Evolutionary conservation across 805 yeast genomes (phyloP).

Genomic region (Cyberlindnera nakhonratchasimensis): DNA sequence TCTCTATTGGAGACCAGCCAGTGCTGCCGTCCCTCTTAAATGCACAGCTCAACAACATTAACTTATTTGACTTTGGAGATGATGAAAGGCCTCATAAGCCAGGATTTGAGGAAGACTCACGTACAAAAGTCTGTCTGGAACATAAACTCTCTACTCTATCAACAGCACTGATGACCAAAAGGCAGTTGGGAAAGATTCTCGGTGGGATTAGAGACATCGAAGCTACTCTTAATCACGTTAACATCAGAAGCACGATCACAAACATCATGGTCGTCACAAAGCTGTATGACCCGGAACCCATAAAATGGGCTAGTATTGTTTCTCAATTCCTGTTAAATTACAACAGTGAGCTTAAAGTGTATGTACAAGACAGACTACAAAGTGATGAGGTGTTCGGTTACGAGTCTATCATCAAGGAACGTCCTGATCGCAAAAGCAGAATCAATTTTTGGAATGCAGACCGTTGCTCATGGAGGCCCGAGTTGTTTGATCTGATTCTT

Average conservation of each 20-base stretch:
- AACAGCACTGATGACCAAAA: constrained; percentile 27
- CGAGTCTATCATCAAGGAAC: constrained; percentile 6
- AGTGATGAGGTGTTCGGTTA: constrained; percentile 11
- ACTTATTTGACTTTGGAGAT: constrained; percentile 23
- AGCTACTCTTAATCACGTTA: constrained; percentile 28
- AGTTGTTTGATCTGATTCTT: constrained; percentile 51
- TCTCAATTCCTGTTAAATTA: constrained; percentile 22
- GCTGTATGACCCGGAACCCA: constrained; percentile 31
- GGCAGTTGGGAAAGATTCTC: constrained; percentile 27
- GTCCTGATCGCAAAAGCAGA: constrained; percentile 12
- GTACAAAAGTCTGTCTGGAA: constrained; percentile 15
- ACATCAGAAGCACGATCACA: constrained; percentile 25
- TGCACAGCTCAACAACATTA: constrained; percentile 27
- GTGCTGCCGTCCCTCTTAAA: constrained; percentile 27
- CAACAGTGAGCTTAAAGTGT: constrained; percentile 18
- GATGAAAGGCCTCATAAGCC: constrained; percentile 4
- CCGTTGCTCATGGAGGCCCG: constrained; percentile 28
- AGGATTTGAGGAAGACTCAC: constrained; percentile 6
- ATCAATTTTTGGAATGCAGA: constrained; percentile 27
- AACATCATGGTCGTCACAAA: constrained; percentile 31
- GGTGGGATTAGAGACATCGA: constrained; percentile 31
- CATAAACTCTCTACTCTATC: constrained; percentile 16
- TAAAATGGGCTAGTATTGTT: constrained; percentile 25
- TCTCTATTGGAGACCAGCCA: constrained; percentile 25
- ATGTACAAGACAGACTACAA: constrained; percentile 21